Evolutionary conservation across 257 asterid genomes (phyloP).

Genomic region (Petunia secreta): DNA sequence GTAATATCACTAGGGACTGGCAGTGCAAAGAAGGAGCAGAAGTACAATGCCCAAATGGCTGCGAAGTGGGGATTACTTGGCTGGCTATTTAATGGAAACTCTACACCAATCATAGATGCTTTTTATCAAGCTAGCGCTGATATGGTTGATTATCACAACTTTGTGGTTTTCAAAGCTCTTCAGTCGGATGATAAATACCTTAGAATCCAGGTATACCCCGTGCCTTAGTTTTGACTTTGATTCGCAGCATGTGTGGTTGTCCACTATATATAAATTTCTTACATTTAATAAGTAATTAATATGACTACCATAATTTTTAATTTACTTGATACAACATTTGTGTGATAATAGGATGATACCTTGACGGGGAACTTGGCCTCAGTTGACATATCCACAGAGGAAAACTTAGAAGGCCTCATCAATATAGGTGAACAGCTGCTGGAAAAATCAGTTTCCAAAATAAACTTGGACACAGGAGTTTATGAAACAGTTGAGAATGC

Average conservation of each 20-base stretch:
- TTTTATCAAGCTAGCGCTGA: conserved; percentile 53
- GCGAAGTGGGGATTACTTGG: conserved; percentile 60
- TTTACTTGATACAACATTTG: neutral
- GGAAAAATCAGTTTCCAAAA: conserved; percentile 48
- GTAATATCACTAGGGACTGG: conserved; percentile 73
- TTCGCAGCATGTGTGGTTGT: too few relatives aligned
- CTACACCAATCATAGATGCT: conserved; percentile 45
- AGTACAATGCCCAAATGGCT: conserved; percentile 45
- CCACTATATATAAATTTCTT: too few relatives aligned
- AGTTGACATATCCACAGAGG: conserved; percentile 46
- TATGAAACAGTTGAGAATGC: conserved; percentile 44
- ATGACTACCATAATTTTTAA: neutral
- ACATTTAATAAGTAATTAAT: too few relatives aligned
- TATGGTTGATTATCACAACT: conserved; percentile 59
- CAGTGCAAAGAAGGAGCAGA: conserved; percentile 39
- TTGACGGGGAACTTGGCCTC: conserved; percentile 48
- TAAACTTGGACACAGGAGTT: conserved; percentile 45
- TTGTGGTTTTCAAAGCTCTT: conserved; percentile 58
- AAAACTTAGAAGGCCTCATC: conserved; percentile 52
- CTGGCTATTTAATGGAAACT: conserved; percentile 46
- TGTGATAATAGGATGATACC: conserved; percentile 42
- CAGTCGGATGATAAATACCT: conserved; percentile 54
- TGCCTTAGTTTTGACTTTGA: neutral
- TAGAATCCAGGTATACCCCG: conserved; percentile 55
- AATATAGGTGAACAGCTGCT: conserved; percentile 53